Percentiles rank a stretch among this genome's conserved stretches.
phyloP scores from a whole-genome alignment of 2,329 filamentous ascomycete genomes.

The Aspergillus sp. region DNA sequence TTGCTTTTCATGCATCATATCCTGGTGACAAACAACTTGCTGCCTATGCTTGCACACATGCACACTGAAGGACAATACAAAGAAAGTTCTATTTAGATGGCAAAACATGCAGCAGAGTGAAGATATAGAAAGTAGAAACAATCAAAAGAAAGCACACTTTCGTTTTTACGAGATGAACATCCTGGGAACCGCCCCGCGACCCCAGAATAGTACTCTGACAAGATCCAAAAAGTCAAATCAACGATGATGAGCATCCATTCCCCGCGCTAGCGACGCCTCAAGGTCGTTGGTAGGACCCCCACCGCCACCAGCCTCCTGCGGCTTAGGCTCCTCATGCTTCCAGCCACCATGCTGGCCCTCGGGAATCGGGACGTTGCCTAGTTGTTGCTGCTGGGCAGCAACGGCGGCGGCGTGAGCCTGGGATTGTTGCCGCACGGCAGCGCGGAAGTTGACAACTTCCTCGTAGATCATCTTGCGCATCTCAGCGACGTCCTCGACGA shows the following conservation, averaged over 20 bases:
- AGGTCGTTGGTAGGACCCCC: slow-evolving; percentile 40
- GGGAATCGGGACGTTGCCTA: slow-evolving; percentile 55
- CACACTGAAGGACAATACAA: too few species aligned
- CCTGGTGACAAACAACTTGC: too few species aligned
- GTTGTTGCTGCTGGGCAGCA: slow-evolving; percentile 26
- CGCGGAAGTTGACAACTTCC: slow-evolving; percentile 84
- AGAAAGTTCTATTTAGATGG: too few species aligned
- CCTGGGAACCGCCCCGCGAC: background rate
- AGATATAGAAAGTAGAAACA: too few species aligned
- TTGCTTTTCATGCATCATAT: too few species aligned
- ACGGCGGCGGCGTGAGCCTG: slow-evolving; percentile 33
- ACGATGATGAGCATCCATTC: slow-evolving; percentile 46
- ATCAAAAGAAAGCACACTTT: too few species aligned
- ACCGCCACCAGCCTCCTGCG: slow-evolving; percentile 48
- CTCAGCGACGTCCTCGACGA: slow-evolving; percentile 87
- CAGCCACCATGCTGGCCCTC: slow-evolving; percentile 51
- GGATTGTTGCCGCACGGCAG: slow-evolving; percentile 48
- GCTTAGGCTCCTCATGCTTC: slow-evolving; percentile 55
- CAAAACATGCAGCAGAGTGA: too few species aligned
- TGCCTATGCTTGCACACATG: too few species aligned
- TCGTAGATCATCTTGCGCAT: slow-evolving; percentile 97
- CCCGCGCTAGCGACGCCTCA: slow-evolving; percentile 47
- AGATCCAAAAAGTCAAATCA: slow-evolving; percentile 4
- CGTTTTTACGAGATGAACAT: background rate
- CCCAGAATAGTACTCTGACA: background rate